Base-by-base conservation (phyloP, 2,329 filamentous ascomycete species). In the Akanthomyces dipterigenus region DNA sequence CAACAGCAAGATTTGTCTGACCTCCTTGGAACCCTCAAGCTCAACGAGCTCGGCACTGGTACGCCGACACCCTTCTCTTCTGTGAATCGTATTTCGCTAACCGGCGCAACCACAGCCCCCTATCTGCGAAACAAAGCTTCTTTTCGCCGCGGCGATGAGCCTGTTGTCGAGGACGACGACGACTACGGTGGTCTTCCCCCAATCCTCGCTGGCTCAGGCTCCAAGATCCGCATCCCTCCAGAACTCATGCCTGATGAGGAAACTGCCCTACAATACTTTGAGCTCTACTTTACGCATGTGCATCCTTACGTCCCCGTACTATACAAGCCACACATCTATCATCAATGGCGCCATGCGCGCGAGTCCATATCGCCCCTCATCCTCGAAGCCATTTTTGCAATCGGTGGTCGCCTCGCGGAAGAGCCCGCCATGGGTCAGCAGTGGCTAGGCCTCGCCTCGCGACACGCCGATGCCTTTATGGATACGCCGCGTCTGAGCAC, bases 281-380 rank as follows among this genome's bases (percentile, higher is more conserved):
- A 95, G 43, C 88, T 96, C 48, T 98, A 91, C 72, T 98, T 98
- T 73, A 79, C 82, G 38, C 88, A 97, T 67, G 89, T 97, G 36
- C 95, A 98, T 69, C 93, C 93, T 0, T 98, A 96, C 67, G 87
- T 96, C 2, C 93, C 93, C 0, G 91, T 98, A 3, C 78, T 98
- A 58, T 93, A 95, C 75, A 90, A 91, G 69, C 78, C 83, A 2
- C 80, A 88, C 43, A 90, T 98, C 68, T 96, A 95, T 69, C 87
- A 91, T 48, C 92, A 97, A 75, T 98, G 93, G 93, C 86, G 89
- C 61, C 87, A 85, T 18, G 88, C 92, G 64, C 84, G 90, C 62
- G 84, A 88, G n/a, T 85, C 89, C 0, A 92, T 98, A 34, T 97
- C 95, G 0, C 93, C 93, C 0, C 78, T 98, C 36, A 82, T 98